phyloP scores from a whole-genome alignment of 1,284 basidiomycete species.

The Trametes versicolor region DNA sequence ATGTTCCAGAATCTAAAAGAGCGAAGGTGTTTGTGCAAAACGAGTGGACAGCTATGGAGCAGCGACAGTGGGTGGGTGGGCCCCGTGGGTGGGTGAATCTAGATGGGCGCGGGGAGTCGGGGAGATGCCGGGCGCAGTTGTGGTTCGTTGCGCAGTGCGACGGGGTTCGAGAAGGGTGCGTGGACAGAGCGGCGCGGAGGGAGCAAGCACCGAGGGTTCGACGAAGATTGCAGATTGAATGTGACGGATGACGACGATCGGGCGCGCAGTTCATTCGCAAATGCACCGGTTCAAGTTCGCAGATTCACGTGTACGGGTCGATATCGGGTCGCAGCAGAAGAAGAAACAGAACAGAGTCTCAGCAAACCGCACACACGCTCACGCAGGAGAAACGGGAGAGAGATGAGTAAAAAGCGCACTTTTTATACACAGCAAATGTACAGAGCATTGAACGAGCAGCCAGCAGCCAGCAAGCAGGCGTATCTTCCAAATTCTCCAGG shows the following conservation, averaged over 20 bases:
- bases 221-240: background rate
- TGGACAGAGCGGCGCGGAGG: conserved; percentile 11
- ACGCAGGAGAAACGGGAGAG: background rate
- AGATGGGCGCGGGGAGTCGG: background rate
- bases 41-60: background rate
- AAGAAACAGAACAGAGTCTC: background rate
- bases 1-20: background rate
- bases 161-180: background rate
- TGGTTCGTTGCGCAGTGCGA: conserved; percentile 1
- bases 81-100: conserved; percentile 9
- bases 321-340: background rate
- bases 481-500: background rate
- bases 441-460: conserved; percentile 15
- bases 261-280: background rate
- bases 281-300: background rate
- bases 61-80: background rate
- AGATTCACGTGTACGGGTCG: background rate
- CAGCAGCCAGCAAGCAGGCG: background rate
- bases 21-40: background rate
- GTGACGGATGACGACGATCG: background rate
- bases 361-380: conserved; percentile 6
- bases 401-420: conserved; percentile 13
- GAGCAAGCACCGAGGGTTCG: background rate
- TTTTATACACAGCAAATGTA: conserved; percentile 25
- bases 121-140: background rate